Conservation (phyloP, 2,329 filamentous ascomycete genomes). For the Parascedosporium putredinis region DNA sequence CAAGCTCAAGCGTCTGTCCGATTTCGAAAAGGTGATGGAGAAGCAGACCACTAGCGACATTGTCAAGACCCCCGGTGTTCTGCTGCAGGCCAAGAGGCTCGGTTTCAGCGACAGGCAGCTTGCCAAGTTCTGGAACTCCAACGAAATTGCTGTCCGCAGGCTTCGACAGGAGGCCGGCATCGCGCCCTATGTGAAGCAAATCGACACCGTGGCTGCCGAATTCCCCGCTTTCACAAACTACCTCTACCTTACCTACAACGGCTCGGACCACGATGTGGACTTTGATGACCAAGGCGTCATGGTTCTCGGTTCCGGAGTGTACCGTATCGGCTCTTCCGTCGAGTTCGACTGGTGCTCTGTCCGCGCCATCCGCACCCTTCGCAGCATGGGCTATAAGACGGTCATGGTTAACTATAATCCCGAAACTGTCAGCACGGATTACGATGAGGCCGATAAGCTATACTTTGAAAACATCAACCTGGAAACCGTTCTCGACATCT, state of each 20-base stretch:
- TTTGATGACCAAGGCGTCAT: slow-evolving; percentile 91
- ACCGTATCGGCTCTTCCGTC: slow-evolving; percentile 93
- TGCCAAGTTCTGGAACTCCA: slow-evolving; percentile 88
- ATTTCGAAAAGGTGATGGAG: slow-evolving; percentile 75
- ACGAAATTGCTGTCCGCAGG: slow-evolving; percentile 80
- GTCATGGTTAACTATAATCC: slow-evolving; percentile 96
- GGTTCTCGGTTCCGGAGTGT: slow-evolving; percentile 92
- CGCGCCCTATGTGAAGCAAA: slow-evolving; percentile 88
- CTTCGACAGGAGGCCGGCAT: slow-evolving; percentile 79
- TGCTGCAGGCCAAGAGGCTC: slow-evolving; percentile 81
- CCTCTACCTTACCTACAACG: slow-evolving; percentile 93
- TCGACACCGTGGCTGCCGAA: slow-evolving; percentile 95
- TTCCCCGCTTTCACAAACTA: slow-evolving; percentile 95
- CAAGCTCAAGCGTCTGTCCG: slow-evolving; percentile 80
- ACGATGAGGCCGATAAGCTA: slow-evolving; percentile 84
- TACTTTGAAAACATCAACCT: slow-evolving; percentile 96
- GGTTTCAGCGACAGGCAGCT: slow-evolving; percentile 92
- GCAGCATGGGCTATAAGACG: slow-evolving; percentile 78
- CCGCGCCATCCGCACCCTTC: slow-evolving; percentile 79
- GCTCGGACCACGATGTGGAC: slow-evolving; percentile 67
- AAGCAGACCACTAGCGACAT: slow-evolving; percentile 55
- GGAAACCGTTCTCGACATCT: slow-evolving; percentile 87
- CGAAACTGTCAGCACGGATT: slow-evolving; percentile 82
- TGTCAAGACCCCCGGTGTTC: slow-evolving; percentile 50
- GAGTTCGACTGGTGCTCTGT: slow-evolving; percentile 99